Percentiles rank a stretch among this genome's conserved stretches.
Evolutionary conservation across 495 filamentous ascomycete species (phyloP).

Genomic region (Halenospora varia): DNA sequence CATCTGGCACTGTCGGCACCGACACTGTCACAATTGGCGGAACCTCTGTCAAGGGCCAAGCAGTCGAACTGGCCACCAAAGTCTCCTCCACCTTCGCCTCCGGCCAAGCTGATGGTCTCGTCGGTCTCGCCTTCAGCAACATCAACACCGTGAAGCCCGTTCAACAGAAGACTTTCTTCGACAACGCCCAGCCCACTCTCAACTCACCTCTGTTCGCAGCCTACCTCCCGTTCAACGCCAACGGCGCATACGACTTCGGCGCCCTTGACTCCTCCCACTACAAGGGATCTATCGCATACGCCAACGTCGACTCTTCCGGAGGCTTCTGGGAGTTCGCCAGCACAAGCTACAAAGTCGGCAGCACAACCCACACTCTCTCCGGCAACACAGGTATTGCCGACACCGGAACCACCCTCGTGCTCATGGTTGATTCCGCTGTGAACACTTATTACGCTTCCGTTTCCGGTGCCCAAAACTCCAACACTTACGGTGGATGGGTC

Average conservation of each 20-base stretch:
- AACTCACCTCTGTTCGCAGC: conserved; percentile 69
- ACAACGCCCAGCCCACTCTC: conserved; percentile 61
- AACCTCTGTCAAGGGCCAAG: conserved; percentile 60
- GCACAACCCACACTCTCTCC: conserved; percentile 33
- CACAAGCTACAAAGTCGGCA: conserved; percentile 51
- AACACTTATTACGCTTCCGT: conserved; percentile 61
- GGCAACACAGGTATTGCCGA: conserved; percentile 62
- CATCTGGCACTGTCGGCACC: conserved; percentile 61
- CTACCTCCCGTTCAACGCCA: conserved; percentile 54
- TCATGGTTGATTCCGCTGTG: conserved; percentile 59
- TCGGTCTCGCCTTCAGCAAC: conserved; percentile 71
- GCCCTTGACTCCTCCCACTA: conserved; percentile 63
- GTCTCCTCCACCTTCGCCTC: conserved; percentile 64
- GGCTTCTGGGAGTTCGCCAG: conserved; percentile 79
- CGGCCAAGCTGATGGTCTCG: conserved; percentile 61
- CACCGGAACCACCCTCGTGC: conserved; percentile 69
- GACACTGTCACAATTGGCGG: conserved; percentile 75
- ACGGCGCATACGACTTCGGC: conserved; percentile 77
- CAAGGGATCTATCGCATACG: conserved; percentile 57
- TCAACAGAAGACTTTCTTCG: conserved; percentile 76
- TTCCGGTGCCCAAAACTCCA: conserved; percentile 44
- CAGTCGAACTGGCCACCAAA: conserved; percentile 63
- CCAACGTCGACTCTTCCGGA: conserved; percentile 53
- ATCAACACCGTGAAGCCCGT: conserved; percentile 68
- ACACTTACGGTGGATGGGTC: conserved; percentile 53